A percentile compares a stretch with the other conserved stretches of the same genome.
Evolutionary conservation across 305 asterid species (phyloP).

Genomic region (Fraxinus ornus): DNA sequence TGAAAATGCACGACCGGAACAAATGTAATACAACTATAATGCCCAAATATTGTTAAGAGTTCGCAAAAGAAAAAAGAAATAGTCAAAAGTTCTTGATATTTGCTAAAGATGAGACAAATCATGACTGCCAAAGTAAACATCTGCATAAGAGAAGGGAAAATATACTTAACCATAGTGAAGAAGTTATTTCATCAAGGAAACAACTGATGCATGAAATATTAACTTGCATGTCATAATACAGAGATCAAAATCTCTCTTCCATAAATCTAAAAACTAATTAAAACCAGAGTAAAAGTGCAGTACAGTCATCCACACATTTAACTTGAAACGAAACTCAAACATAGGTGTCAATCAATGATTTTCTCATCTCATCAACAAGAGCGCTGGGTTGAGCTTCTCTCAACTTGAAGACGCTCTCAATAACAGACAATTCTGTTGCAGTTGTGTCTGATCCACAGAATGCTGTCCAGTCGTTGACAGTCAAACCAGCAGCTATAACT

Average conservation of each 20-base stretch:
- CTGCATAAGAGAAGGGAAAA: not conserved
- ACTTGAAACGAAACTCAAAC: slow-evolving; percentile 34
- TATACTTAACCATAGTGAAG: not conserved
- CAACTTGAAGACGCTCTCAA: slow-evolving; percentile 80
- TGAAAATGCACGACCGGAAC: not conserved
- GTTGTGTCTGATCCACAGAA: slow-evolving; percentile 94
- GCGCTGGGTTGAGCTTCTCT: slow-evolving; percentile 83
- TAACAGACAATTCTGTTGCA: slow-evolving; percentile 81
- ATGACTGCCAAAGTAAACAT: not conserved
- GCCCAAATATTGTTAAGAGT: not conserved
- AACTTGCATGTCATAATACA: not conserved
- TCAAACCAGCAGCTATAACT: slow-evolving; percentile 76
- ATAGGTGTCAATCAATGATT: slow-evolving; percentile 75
- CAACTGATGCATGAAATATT: not conserved
- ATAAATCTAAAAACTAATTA: not conserved
- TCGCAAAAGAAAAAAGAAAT: not conserved
- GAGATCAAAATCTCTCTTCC: not conserved
- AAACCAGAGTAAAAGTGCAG: not conserved
- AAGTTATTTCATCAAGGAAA: not conserved
- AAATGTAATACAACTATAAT: not conserved
- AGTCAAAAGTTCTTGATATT: not conserved
- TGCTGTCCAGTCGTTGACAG: slow-evolving; percentile 87
- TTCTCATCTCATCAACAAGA: slow-evolving; percentile 82
- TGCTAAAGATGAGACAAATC: not conserved
- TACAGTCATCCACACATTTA: not conserved